Conservation (phyloP, 805 yeast species). For the Hanseniaspora pseudoguilliermondii region DNA sequence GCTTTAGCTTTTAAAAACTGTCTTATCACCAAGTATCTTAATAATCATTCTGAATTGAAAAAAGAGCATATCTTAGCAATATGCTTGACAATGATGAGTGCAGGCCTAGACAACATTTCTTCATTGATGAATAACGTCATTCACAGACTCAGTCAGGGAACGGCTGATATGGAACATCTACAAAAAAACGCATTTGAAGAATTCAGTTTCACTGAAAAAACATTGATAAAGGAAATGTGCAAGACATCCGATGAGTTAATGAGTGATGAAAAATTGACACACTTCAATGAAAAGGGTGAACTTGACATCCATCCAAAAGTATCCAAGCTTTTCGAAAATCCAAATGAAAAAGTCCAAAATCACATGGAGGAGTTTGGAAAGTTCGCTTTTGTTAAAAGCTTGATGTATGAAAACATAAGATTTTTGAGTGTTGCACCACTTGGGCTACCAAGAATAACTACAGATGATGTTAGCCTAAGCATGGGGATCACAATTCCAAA, state of each 20-base stretch:
- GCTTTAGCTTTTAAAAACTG: neutral
- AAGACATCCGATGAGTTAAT: neutral
- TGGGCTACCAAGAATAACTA: conserved; percentile 5
- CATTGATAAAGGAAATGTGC: neutral
- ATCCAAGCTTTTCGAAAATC: neutral
- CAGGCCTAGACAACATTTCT: conserved; percentile 4
- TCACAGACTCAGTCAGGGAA: neutral
- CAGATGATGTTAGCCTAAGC: neutral
- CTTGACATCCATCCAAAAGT: neutral
- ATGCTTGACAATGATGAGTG: conserved; percentile 11
- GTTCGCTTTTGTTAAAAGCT: neutral
- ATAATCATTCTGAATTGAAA: neutral
- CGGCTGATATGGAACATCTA: neutral
- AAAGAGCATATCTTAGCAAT: conserved; percentile 3
- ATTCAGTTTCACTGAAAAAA: neutral
- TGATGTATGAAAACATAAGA: neutral
- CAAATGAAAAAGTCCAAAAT: neutral
- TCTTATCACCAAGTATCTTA: neutral
- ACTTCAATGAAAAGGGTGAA: neutral
- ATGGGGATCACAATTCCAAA: neutral
- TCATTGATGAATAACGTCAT: neutral
- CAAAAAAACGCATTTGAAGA: neutral
- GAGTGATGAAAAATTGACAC: neutral
- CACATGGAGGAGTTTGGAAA: conserved; percentile 1
- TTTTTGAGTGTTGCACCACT: conserved; percentile 5